Base-by-base conservation (phyloP, 441 rosid species). In the Isatis lusitanica region DNA sequence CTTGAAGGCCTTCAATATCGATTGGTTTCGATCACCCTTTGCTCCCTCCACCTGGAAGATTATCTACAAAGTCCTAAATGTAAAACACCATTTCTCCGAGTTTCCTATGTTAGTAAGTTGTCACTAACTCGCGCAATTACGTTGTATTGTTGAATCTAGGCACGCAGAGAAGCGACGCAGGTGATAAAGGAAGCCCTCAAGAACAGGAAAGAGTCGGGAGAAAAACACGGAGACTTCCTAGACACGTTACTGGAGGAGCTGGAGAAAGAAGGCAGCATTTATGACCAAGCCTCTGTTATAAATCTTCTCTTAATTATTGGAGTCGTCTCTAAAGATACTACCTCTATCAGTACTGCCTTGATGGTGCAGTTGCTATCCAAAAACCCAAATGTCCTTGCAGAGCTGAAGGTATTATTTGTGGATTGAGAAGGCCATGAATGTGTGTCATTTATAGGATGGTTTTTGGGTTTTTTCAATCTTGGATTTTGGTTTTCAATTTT, bases 331-430 rank as follows among this genome's bases (percentile, higher is more conserved):
- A 28, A 11, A 57, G 74, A 74, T 9, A n/a, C 30, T n/a, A 21
- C 42, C 36, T 18, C 71, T 33, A 1, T 4, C 6, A 9, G 11
- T 39, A 55, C 9, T 36, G 48, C 63, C 4, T 24, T 74, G 16
- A 31, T 35, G 2, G 24, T 74, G 9, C 67, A 74, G 5, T 38
- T 48, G 12, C 9, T 74, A 46, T 46, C 35, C 13, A 9, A 73
- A 46, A 16, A 55, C 47, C 70, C 77, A 4, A 44, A 42, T 36
- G 77, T 28, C 1, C 66, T 73, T 10, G 30, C 48, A 33, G 48
- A 73, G 28, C 24, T 73, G 5, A 73, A 63, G 71, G 77, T 72
- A 61, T 9, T 51, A 4, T 64, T 15, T 33, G 36, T 64, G 4
- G 11, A 2, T 6, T 52, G 58, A 26, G 28, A 51, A 51, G 15